Evolutionary conservation across 495 filamentous ascomycete species (phyloP).

Genomic region (Neurospora sp.): DNA sequence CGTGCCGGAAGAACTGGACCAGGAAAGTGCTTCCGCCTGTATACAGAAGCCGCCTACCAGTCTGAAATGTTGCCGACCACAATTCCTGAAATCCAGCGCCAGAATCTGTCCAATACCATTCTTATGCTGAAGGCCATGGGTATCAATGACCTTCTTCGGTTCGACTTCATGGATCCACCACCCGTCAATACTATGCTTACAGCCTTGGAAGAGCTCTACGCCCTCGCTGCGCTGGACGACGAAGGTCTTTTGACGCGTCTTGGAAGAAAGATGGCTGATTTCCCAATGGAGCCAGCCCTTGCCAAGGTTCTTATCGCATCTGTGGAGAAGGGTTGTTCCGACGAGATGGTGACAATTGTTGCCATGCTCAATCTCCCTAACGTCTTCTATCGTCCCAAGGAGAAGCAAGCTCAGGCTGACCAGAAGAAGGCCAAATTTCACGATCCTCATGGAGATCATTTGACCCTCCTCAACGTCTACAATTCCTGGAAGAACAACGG

Average conservation of each 20-base stretch:
- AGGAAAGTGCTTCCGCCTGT: constrained; percentile 91
- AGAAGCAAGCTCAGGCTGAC: constrained; percentile 91
- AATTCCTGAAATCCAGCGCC: constrained; percentile 92
- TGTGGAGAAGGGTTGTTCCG: constrained; percentile 78
- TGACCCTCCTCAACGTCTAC: constrained; percentile 94
- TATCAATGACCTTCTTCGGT: constrained; percentile 94
- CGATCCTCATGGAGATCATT: constrained; percentile 86
- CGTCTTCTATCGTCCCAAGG: constrained; percentile 90
- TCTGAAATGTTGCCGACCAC: constrained; percentile 95
- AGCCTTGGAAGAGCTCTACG: constrained; percentile 90
- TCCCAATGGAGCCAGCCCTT: constrained; percentile 80
- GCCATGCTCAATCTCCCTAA: constrained; percentile 83
- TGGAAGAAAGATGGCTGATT: constrained; percentile 95
- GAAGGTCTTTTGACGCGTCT: constrained; percentile 90
- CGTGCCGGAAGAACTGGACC: constrained; percentile 91
- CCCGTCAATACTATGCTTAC: constrained; percentile 97
- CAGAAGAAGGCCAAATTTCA: constrained; percentile 98
- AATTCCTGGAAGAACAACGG: constrained; percentile 82
- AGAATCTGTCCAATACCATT: constrained; percentile 90
- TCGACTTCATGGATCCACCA: constrained; percentile 96
- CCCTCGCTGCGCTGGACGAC: constrained; percentile 84
- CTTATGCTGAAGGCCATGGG: constrained; percentile 99
- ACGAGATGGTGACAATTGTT: constrained; percentile 89
- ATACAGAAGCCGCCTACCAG: constrained; percentile 92
- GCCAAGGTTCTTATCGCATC: constrained; percentile 85